Conservation (phyloP, 2,329 filamentous ascomycete genomes). For the Ceratocystis cacaofunesta region DNA sequence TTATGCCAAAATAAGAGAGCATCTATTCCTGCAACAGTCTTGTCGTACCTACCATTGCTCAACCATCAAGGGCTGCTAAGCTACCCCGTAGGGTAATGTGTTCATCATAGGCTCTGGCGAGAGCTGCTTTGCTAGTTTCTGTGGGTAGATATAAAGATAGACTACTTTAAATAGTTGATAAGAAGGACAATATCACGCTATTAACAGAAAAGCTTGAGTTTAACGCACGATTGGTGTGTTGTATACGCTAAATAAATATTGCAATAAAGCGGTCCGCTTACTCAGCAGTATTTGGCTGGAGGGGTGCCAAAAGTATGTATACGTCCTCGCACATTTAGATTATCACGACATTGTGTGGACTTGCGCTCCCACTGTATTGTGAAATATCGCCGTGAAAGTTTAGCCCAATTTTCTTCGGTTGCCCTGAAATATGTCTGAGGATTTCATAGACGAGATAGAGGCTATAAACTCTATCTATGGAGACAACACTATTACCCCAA, state of each 20-base stretch:
- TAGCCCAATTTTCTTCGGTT: background rate
- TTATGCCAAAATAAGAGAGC: background rate
- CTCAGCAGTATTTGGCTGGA: background rate
- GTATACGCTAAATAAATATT: no score
- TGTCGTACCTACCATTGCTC: background rate
- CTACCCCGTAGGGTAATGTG: no score
- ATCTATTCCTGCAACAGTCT: background rate
- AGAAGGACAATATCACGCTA: no score
- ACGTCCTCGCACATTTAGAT: background rate
- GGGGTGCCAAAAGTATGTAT: background rate
- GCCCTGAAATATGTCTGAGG: constrained; percentile 34
- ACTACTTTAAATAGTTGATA: no score
- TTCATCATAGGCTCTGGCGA: no score
- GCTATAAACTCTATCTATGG: constrained; percentile 78
- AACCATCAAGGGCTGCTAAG: background rate
- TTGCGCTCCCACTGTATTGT: background rate
- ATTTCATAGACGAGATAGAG: constrained; percentile 58
- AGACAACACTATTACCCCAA: constrained; percentile 41
- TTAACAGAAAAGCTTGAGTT: no score
- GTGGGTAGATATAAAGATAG: no score
- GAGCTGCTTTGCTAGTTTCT: no score
- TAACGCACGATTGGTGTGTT: no score
- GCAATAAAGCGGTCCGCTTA: background rate
- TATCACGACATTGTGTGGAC: background rate
- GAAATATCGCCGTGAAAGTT: no score